Evolutionary conservation across 495 filamentous ascomycete species (phyloP), one percentile per base, ranked within the genome.

Genomic region (Immersiella caudata): DNA sequence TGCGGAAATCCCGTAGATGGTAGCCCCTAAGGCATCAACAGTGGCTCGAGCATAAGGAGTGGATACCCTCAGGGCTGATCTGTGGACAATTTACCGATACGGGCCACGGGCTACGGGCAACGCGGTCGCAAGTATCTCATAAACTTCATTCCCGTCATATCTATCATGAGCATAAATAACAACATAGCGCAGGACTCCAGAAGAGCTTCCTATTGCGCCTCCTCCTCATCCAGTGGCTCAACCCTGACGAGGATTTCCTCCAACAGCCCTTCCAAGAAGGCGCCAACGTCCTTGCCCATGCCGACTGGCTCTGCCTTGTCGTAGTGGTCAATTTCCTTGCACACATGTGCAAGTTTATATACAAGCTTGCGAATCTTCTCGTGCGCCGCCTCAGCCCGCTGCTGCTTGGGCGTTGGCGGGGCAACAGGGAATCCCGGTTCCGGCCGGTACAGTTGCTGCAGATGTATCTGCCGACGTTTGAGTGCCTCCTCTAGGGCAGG

Each of bases 211-310:
- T 55, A 49, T 49, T 12, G 5, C 46, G 35, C 73, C 22, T 83
- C 85, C 50, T 88, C 89, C 70, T 92, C 91, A 74, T 93, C 91
- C 60, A 90, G 82, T 8, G 92, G 90, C 76, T 97, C 94, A 35
- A 98, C 90, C 36, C 95, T 81, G 7, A 97, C 92, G n/a, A 99
- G 83, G 18, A 98, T 87, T 81, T 98, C 95, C 80, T 99, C 95
- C 33, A 99, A 81, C 68, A 97, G 87, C 1, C 91, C 94, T 76
- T 99, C 95, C 33, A 98, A 79, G 69, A 97, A 95, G 0, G 89
- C 89, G 56, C 87, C 86, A 20, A 97, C 92, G 14, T 91, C 93
- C 46, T 89, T 90, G 5, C 93, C 94, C 95, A 98, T 97, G 0
- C 92, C 90, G 1, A 99, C 92, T 6, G 92, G 90, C 60, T 89